Conservation (phyloP, 768 basidiomycete species). For the Serpula lacrymans region DNA sequence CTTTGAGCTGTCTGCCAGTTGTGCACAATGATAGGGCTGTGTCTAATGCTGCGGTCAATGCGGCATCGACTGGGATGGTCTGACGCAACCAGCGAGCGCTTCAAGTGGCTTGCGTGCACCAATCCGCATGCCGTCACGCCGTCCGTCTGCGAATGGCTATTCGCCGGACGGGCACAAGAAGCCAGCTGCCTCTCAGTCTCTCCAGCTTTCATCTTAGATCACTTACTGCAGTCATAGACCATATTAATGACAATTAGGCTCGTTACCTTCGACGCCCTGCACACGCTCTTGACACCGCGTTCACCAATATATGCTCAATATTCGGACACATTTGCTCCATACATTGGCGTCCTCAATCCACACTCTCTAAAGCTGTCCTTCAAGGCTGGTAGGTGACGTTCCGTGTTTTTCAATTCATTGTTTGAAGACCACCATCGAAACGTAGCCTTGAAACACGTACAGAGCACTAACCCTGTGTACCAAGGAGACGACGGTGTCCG, state of each 20-base stretch:
- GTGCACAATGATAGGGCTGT: no score
- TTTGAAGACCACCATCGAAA: background rate
- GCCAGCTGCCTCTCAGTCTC: no score
- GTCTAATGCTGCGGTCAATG: no score
- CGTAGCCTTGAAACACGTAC: conserved; percentile 47
- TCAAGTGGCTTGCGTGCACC: no score
- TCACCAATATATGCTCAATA: conserved; percentile 62
- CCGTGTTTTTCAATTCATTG: background rate
- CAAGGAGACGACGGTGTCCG: conserved; percentile 40
- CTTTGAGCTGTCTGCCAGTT: no score
- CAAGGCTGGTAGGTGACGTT: conserved; percentile 50
- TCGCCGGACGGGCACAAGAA: no score
- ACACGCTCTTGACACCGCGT: conserved; percentile 72
- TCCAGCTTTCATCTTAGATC: no score
- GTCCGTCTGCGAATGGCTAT: no score
- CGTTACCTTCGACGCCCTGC: conserved; percentile 76
- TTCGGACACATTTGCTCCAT: conserved; percentile 61
- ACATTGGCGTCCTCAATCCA: conserved; percentile 59
- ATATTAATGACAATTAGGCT: conserved; percentile 42
- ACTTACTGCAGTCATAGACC: no score
- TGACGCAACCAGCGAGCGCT: no score
- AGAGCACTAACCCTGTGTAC: conserved; percentile 60
- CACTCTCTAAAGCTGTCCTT: conserved; percentile 54
- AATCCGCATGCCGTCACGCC: no score
- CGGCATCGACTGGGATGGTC: no score